Conservation (phyloP, 345 rosid species). For the Bretschneidera sinensis region DNA sequence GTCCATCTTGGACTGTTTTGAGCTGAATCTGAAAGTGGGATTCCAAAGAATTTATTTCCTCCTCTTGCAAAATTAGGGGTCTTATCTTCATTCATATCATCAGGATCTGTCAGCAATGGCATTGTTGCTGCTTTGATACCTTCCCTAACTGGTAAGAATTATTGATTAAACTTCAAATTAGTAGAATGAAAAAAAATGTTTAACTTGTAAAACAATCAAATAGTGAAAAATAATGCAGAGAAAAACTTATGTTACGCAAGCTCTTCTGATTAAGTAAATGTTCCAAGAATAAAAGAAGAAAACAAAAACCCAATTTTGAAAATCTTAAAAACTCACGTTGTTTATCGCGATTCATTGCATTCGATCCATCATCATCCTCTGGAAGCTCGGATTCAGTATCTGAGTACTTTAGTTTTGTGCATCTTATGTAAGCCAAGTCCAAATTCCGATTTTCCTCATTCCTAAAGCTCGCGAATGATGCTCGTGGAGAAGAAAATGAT, state of each 20-base stretch:
- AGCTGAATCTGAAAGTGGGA: conserved; percentile 68
- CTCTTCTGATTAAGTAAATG: no score
- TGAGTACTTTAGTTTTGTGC: conserved; percentile 32
- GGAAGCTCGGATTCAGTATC: conserved; percentile 33
- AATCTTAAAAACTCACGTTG: conserved; percentile 18
- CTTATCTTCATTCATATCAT: conserved; percentile 36
- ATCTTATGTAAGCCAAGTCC: conserved; percentile 32
- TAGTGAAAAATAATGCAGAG: not conserved
- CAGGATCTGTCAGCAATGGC: conserved; percentile 41
- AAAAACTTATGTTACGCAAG: no score
- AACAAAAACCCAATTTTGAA: no score
- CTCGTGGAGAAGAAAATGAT: conserved; percentile 27
- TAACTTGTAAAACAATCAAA: not conserved
- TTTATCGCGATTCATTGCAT: conserved; percentile 18
- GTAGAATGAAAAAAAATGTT: no score
- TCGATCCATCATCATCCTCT: conserved; percentile 27
- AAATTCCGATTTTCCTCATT: conserved; percentile 23
- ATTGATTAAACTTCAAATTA: not conserved
- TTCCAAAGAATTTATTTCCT: conserved; percentile 72
- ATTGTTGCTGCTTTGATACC: conserved; percentile 32
- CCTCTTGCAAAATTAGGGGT: conserved; percentile 41
- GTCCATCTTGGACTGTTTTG: conserved; percentile 56
- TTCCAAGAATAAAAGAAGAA: no score
- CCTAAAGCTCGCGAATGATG: conserved; percentile 23
- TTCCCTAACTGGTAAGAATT: conserved; percentile 27